Percentiles rank a stretch among this genome's conserved stretches.
phyloP scores from a whole-genome alignment of 2,329 filamentous ascomycete genomes.

The Fusarium acutatum region DNA sequence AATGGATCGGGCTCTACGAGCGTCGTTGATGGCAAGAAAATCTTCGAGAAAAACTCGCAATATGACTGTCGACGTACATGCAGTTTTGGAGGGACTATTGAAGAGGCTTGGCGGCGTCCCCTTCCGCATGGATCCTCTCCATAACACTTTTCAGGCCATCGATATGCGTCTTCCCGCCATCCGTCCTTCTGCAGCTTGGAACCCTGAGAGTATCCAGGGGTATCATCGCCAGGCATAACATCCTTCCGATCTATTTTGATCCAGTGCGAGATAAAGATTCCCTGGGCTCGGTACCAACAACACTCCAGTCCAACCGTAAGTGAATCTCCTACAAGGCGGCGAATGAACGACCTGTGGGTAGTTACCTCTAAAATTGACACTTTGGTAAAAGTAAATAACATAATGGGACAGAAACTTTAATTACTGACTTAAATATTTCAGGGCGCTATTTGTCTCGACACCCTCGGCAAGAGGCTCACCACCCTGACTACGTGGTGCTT shows the following conservation, averaged over 20 bases:
- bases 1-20: neutral
- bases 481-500: neutral
- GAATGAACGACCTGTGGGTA: neutral
- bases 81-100: neutral
- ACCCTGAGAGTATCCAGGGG: rapidly evolving
- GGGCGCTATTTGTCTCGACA: neutral
- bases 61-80: neutral
- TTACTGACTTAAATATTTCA: neutral
- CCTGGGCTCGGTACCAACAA: neutral
- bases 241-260: neutral
- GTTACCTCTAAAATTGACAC: neutral
- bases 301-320: neutral
- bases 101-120: neutral
- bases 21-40: neutral
- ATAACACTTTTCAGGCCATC: neutral
- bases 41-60: neutral
- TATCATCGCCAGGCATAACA: neutral
- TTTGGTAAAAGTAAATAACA: neutral
- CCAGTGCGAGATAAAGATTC: neutral
- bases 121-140: neutral
- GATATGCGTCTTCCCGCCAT: neutral
- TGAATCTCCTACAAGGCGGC: neutral
- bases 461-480: neutral
- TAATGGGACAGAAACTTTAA: neutral
- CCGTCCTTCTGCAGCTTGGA: neutral